A percentile compares a stretch with the other conserved stretches of the same genome.
These are phyloP conservation scores for Geosmithia flava DNA, from an alignment of 2,329 filamentous ascomycete species.

Conservation along the genomic window DNA sequence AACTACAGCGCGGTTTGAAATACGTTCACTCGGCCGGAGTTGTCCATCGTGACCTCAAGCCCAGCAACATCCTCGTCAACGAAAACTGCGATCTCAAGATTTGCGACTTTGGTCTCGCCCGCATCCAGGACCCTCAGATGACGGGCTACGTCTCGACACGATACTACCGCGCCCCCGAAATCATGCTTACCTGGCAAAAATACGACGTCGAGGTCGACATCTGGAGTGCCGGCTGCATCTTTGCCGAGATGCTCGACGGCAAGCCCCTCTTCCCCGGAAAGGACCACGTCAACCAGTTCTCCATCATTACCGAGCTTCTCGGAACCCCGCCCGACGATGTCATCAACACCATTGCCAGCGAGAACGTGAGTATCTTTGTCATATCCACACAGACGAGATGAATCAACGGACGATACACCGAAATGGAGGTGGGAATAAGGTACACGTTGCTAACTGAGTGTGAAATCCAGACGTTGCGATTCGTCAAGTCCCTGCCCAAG, in stretches of 20 bases:
- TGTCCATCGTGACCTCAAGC: conserved; percentile 94
- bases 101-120: conserved; percentile 94
- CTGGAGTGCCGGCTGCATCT: conserved; percentile 98
- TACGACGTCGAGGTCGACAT: conserved; percentile 99
- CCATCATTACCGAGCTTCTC: conserved; percentile 95
- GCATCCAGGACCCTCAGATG: conserved; percentile 99
- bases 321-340: conserved; percentile 97
- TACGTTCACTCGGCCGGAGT: conserved; percentile 98
- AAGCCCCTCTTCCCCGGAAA: conserved; percentile 98
- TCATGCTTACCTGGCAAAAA: conserved; percentile 99
- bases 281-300: conserved; percentile 99
- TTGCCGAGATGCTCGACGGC: conserved; percentile 97
- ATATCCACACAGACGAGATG: not conserved
- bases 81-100: conserved; percentile 99
- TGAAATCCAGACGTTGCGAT: conserved; percentile 64
- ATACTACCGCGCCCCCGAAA: conserved; percentile 97
- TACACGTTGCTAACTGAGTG: not conserved
- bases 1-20: conserved; percentile 75
- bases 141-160: conserved; percentile 97
- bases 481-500: conserved; percentile 94
- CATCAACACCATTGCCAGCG: conserved; percentile 95
- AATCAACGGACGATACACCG: too few relatives aligned
- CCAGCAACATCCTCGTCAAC: conserved; percentile 98
- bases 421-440: too few relatives aligned
- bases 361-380: conserved; percentile 56